These are phyloP conservation scores for Kokia cookei DNA, from an alignment of 441 rosid species.

Conservation along the genomic window DNA sequence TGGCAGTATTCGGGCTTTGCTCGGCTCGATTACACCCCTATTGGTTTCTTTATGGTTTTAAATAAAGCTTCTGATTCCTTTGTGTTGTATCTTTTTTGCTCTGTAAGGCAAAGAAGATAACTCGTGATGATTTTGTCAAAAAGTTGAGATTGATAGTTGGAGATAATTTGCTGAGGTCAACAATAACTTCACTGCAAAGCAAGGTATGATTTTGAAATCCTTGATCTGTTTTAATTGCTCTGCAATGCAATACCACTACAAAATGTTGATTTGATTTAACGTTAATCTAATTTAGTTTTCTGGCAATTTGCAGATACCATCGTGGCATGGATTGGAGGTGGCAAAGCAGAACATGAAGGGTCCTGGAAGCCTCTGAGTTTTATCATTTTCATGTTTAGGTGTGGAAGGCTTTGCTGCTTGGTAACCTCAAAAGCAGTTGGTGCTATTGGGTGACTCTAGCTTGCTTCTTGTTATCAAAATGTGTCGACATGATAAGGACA, in stretches of 20 bases:
- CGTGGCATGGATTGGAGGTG: conserved; percentile 4
- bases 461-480: background rate
- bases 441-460: background rate
- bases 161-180: conserved; percentile 68
- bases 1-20: too few species aligned
- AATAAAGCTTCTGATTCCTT: background rate
- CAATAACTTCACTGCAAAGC: conserved; percentile 66
- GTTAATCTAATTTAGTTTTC: background rate
- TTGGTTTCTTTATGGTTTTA: background rate
- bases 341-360: conserved; percentile 13
- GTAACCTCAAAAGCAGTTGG: background rate
- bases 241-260: background rate
- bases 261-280: background rate
- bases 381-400: background rate
- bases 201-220: conserved; percentile 34
- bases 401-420: background rate
- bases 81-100: background rate
- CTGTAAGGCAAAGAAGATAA: conserved; percentile 58
- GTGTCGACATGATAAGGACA: conserved; percentile 24
- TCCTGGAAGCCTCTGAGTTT: conserved; percentile 13
- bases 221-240: background rate
- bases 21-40: too few species aligned
- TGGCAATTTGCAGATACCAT: conserved; percentile 17
- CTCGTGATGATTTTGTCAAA: conserved; percentile 63
- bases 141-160: conserved; percentile 66